Percentiles rank a stretch among this genome's conserved stretches.
Evolutionary conservation across 108 stramenopile genomes (phyloP).

Genomic region (Aurantiochytrium sp.): DNA sequence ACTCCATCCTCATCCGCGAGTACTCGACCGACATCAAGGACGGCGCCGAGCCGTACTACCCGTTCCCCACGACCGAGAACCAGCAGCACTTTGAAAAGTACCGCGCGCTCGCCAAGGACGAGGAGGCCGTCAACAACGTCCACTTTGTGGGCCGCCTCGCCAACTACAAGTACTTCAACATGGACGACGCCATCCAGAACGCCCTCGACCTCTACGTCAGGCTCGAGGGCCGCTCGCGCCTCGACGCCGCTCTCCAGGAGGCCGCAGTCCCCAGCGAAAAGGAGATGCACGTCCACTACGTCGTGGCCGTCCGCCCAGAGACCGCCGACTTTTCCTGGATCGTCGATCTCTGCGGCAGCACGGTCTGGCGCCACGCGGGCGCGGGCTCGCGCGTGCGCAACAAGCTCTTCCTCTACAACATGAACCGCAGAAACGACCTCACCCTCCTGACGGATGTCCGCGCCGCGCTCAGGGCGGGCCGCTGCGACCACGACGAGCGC

Average conservation of each 20-base stretch:
- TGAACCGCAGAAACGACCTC: neutral
- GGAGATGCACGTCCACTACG: neutral
- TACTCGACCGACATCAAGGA: constrained; percentile 37
- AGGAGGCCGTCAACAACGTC: constrained; percentile 45
- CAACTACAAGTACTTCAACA: constrained; percentile 83
- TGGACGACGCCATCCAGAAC: constrained; percentile 77
- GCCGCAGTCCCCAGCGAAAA: neutral
- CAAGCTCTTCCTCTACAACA: neutral
- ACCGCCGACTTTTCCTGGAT: neutral
- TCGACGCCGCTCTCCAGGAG: neutral
- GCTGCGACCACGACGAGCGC: neutral
- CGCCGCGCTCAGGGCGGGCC: neutral
- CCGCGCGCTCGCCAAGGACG: constrained; percentile 64
- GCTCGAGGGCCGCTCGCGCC: constrained; percentile 43
- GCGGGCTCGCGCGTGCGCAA: neutral
- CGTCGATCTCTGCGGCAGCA: neutral
- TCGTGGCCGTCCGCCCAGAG: neutral
- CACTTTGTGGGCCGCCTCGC: constrained; percentile 76
- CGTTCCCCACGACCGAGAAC: constrained; percentile 70
- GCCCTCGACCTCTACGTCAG: constrained; percentile 61
- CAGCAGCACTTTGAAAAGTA: constrained; percentile 63
- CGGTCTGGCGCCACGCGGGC: neutral
- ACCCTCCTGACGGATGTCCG: neutral
- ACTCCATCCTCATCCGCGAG: constrained; percentile 26
- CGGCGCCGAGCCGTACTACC: constrained; percentile 59